Percentiles rank a stretch among this genome's conserved stretches.
phyloP scores from a whole-genome alignment of 257 asterid species.

The Nicotiana benthamiana region DNA sequence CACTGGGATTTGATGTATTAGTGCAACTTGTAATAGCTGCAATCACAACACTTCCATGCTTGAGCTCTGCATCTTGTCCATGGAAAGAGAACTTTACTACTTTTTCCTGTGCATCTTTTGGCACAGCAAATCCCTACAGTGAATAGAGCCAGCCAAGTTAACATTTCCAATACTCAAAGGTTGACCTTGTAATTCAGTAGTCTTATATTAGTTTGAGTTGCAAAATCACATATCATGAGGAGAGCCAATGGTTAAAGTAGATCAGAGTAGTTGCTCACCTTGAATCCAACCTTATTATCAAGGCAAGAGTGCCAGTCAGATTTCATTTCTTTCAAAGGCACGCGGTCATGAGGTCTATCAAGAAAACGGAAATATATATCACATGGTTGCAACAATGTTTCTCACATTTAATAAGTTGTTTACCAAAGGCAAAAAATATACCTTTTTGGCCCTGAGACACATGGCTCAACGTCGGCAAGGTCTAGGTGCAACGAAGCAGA shows the following conservation, averaged over 20 bases:
- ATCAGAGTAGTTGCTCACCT: conserved; percentile 41
- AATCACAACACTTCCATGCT: conserved; percentile 90
- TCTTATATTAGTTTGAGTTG: neutral
- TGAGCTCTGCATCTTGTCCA: conserved; percentile 85
- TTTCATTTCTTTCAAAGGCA: conserved; percentile 80
- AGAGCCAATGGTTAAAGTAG: neutral
- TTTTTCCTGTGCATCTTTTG: conserved; percentile 74
- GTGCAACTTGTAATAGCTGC: conserved; percentile 98
- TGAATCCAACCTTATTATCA: conserved; percentile 84
- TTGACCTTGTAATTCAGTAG: neutral
- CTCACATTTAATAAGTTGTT: neutral
- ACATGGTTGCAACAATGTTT: neutral
- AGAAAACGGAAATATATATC: conserved; percentile 1
- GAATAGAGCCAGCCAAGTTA: neutral
- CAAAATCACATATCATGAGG: neutral
- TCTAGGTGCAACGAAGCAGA: conserved; percentile 61
- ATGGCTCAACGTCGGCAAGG: conserved; percentile 73
- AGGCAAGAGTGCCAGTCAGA: conserved; percentile 92
- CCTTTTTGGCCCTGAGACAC: conserved; percentile 95
- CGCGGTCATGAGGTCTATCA: conserved; percentile 93
- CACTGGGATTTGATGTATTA: conserved; percentile 96
- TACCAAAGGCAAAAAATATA: conserved; percentile 11
- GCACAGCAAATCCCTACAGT: conserved; percentile 86
- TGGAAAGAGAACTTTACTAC: conserved; percentile 70
- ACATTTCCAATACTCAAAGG: neutral